Evolutionary conservation across 2,329 filamentous ascomycete species (phyloP), one percentile per base, ranked within the genome.

Genomic region (Elsinoe australis): DNA sequence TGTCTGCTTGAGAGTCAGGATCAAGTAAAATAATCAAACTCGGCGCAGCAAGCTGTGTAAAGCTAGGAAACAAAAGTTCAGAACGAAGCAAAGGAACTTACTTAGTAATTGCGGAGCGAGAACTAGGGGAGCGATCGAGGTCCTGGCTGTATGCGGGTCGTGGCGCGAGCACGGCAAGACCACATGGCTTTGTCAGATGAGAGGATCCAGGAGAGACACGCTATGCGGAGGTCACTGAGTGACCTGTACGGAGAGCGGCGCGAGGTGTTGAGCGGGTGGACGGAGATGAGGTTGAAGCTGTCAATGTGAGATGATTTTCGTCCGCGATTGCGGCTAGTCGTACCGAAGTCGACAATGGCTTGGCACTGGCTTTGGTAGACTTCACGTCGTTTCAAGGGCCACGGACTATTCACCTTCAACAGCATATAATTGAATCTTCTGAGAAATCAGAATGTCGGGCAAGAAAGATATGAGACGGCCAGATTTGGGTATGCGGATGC

Each of bases 401-500:
- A n/a, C n/a, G n/a, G n/a, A n/a, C n/a, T n/a, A n/a, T n/a, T n/a
- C n/a, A n/a, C n/a, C n/a, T n/a, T n/a, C n/a, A n/a, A n/a, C n/a
- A n/a, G n/a, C n/a, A n/a, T n/a, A n/a, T n/a, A n/a, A n/a, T n/a
- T n/a, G n/a, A n/a, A n/a, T n/a, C n/a, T n/a, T n/a, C n/a, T n/a
- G n/a, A n/a, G n/a, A n/a, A n/a, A n/a, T n/a, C 39, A 44, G 3
- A 10, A 44, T 44, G 39, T 32, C 39, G 5, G 28, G 28, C 28
- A 83, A 79, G 65, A 86, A 85, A 67, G 83, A 88, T 63, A 85
- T 87, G 82, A 79, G 83, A 53, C 75, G 84, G 60, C 67, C 73
- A 52, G 84, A 89, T 64, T 74, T 89, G 55, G 77, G 84, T 87
- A 75, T 57, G 78, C 64, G 18, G 5, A 24, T n/a, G n/a, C n/a